These are phyloP conservation scores for Triticum timopheevii DNA, from an alignment of 176 grass and related monocot species.

Conservation along the genomic window DNA sequence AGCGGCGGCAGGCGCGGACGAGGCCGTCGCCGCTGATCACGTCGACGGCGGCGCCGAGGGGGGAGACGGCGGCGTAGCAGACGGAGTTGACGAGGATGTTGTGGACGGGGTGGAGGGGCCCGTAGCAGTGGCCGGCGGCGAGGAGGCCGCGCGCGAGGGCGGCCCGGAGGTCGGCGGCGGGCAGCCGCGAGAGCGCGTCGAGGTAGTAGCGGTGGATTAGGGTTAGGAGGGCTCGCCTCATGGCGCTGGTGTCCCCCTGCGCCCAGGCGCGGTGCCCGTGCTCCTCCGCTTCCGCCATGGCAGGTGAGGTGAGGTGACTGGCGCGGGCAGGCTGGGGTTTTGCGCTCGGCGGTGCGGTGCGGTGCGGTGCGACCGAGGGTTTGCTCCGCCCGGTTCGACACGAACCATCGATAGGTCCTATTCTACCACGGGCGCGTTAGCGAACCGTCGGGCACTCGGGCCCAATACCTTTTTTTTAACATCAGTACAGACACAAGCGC, in stretches of 20 bases:
- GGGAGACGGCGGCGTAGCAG: neutral
- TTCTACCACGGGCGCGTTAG: too few species aligned
- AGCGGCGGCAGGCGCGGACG: constrained; percentile 8
- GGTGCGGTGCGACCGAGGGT: neutral
- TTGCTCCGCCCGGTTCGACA: neutral
- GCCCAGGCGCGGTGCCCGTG: neutral
- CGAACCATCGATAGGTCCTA: too few species aligned
- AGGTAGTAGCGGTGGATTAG: neutral
- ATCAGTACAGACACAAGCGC: too few species aligned
- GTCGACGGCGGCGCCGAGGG: neutral
- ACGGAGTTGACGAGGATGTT: constrained; percentile 3
- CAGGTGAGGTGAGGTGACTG: neutral
- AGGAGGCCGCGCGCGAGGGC: constrained; percentile 8
- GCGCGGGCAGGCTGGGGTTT: neutral
- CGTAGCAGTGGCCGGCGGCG: constrained; percentile 13
- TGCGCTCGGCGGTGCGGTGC: neutral
- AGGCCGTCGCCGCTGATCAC: constrained; percentile 1
- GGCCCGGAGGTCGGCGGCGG: neutral
- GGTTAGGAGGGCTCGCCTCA: neutral
- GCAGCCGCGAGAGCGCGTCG: neutral
- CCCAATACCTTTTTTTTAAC: too few species aligned
- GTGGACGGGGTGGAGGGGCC: constrained; percentile 5
- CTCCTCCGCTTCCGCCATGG: neutral
- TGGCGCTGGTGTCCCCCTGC: neutral
- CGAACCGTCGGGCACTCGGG: too few species aligned